A percentile compares a stretch with the other conserved stretches of the same genome.
These are phyloP conservation scores for Babesia bovis DNA, from an alignment of 169 alveolate genomes.

Conservation along the genomic window DNA sequence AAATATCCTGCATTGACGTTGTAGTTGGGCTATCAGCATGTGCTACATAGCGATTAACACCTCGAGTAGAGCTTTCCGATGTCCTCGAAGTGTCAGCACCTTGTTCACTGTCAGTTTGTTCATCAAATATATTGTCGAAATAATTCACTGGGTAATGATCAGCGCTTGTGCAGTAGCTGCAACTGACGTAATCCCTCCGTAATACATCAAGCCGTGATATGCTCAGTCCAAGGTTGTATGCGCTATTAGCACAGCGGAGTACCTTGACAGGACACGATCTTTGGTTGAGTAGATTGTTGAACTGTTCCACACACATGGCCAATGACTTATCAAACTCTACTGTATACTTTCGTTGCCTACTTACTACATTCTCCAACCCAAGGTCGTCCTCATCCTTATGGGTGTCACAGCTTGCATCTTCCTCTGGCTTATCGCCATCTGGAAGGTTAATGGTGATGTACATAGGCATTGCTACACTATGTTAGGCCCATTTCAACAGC, in stretches of 20 bases:
- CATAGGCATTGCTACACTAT: slow-evolving; percentile 1
- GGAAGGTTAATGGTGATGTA: slow-evolving; percentile 2
- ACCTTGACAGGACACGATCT: slow-evolving; percentile 5
- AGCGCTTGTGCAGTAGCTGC: slow-evolving; percentile 22
- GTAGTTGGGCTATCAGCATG: neutral
- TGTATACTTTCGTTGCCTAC: slow-evolving; percentile 54
- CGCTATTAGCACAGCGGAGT: slow-evolving; percentile 21
- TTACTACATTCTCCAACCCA: slow-evolving; percentile 45
- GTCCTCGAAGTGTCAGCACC: neutral
- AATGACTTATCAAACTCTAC: slow-evolving; percentile 48
- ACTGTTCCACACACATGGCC: slow-evolving; percentile 58
- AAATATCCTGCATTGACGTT: slow-evolving; percentile 11
- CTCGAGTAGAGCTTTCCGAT: neutral
- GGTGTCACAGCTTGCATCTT: neutral
- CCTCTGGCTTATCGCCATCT: neutral
- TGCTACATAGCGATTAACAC: neutral
- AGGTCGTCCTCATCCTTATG: neutral
- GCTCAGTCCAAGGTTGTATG: slow-evolving; percentile 14
- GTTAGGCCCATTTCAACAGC: too few species aligned
- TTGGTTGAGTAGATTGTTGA: slow-evolving; percentile 15
- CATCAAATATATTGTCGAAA: neutral
- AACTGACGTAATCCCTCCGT: slow-evolving; percentile 15
- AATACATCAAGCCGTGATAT: slow-evolving; percentile 17
- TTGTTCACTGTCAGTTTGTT: neutral
- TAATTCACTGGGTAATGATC: slow-evolving; percentile 14